Evolutionary conservation across 108 stramenopile species (phyloP).

Genomic region (Mediolabrus comicus): DNA sequence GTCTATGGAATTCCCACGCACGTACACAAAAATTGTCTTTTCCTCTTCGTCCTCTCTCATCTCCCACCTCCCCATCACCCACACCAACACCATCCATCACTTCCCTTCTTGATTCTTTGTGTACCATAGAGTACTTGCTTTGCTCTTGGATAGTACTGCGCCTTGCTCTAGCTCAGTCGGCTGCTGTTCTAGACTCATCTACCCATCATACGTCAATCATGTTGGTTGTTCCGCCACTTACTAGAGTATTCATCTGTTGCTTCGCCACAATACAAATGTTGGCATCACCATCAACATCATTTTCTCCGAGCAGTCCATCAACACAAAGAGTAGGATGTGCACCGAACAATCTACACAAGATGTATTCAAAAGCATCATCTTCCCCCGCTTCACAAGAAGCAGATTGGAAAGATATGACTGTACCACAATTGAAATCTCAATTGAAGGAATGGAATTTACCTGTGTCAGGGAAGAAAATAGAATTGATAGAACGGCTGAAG

Average conservation of each 20-base stretch:
- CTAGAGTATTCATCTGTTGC: not conserved
- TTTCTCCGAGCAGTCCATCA: not conserved
- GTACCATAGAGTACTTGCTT: too few species aligned
- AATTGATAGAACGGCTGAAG: slow-evolving; percentile 22
- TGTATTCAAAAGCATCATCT: not conserved
- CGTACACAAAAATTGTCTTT: too few species aligned
- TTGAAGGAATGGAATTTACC: slow-evolving; percentile 32
- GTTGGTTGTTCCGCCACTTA: not conserved
- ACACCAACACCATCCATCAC: too few species aligned
- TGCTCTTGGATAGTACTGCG: too few species aligned
- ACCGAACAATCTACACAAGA: not conserved
- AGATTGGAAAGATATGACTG: slow-evolving; percentile 23
- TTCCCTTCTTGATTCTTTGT: too few species aligned
- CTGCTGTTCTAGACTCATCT: too few species aligned
- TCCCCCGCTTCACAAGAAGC: not conserved
- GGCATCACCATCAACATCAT: not conserved
- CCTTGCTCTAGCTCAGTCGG: too few species aligned
- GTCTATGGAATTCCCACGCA: too few species aligned
- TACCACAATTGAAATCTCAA: slow-evolving; percentile 32
- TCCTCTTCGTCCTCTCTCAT: too few species aligned
- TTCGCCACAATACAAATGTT: not conserved
- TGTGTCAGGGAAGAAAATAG: slow-evolving; percentile 27
- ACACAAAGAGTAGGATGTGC: not conserved
- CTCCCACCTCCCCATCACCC: too few species aligned
- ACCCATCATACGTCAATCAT: too few species aligned